phyloP scores from a whole-genome alignment of 2,329 filamentous ascomycete genomes.

The Cercospora sp. region DNA sequence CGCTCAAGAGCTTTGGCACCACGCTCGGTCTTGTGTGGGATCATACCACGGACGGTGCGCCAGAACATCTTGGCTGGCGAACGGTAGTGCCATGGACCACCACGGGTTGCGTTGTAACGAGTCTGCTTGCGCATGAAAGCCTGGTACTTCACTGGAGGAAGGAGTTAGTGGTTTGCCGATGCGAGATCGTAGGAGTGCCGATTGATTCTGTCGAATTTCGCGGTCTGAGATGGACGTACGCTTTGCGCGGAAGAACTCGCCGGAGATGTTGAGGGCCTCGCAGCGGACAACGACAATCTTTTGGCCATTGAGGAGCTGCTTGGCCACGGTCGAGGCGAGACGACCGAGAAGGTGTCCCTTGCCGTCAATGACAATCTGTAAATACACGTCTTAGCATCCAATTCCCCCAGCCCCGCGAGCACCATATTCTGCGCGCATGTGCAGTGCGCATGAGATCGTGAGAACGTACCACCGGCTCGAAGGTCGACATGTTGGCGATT shows the following conservation, averaged over 20 bases:
- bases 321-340: slow-evolving; percentile 95
- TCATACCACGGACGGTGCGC: slow-evolving; percentile 99
- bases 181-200: slow-evolving; percentile 3
- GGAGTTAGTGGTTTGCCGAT: slow-evolving; percentile 11
- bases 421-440: background rate
- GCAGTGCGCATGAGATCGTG: background rate
- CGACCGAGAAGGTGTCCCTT: slow-evolving; percentile 99
- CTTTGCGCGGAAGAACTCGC: slow-evolving; percentile 99
- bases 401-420: background rate
- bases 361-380: slow-evolving; percentile 96
- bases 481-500: slow-evolving; percentile 61
- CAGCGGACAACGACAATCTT: slow-evolving; percentile 99
- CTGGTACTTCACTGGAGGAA: slow-evolving; percentile 92
- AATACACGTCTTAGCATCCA: slow-evolving; percentile 21
- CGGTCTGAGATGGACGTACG: slow-evolving; percentile 67
- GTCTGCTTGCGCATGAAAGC: slow-evolving; percentile 99
- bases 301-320: slow-evolving; percentile 98
- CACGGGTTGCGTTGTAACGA: slow-evolving; percentile 98
- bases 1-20: slow-evolving; percentile 95
- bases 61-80: slow-evolving; percentile 99
- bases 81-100: slow-evolving; percentile 99
- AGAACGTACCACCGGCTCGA: slow-evolving; percentile 64
- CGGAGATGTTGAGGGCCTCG: slow-evolving; percentile 99
- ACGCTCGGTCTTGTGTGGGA: slow-evolving; percentile 99
- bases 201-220: slow-evolving; percentile 6